These are phyloP conservation scores for Physcomitrellopsis africana DNA, from an alignment of 225 moss, liverwort and hornwort genomes.

Conservation along the genomic window DNA sequence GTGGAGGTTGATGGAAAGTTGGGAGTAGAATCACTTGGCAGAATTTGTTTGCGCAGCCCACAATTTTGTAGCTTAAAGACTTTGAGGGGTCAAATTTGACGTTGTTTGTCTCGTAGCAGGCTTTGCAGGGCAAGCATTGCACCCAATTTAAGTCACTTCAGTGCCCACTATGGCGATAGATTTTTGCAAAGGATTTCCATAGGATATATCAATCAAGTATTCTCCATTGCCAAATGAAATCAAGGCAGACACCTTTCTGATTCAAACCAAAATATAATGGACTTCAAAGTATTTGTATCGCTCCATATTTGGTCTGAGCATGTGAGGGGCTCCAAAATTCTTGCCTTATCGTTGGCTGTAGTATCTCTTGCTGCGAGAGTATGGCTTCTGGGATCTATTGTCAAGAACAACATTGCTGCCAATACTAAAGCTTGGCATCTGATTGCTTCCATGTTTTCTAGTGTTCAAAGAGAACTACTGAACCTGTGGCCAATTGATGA, in stretches of 20 bases:
- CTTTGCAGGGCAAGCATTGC: constrained; percentile 51
- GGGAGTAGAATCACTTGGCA: constrained; percentile 47
- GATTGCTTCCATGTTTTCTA: constrained; percentile 25
- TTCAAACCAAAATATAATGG: too few species aligned
- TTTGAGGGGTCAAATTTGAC: constrained; percentile 51
- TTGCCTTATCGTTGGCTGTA: constrained; percentile 38
- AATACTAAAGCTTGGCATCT: constrained; percentile 12
- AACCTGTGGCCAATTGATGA: too few species aligned
- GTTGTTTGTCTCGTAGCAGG: constrained; percentile 36
- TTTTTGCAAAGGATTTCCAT: constrained; percentile 47
- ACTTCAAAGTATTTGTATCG: too few species aligned
- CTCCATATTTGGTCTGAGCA: too few species aligned
- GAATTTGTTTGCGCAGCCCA: constrained; percentile 34
- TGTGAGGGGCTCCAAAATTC: constrained; percentile 6
- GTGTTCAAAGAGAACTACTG: too few species aligned
- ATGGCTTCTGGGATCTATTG: constrained; percentile 15
- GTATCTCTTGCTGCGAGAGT: constrained; percentile 36
- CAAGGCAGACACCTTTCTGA: too few species aligned
- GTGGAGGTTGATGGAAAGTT: background rate
- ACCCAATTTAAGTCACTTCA: constrained; percentile 57
- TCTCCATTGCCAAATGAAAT: constrained; percentile 40
- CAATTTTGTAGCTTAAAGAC: constrained; percentile 37
- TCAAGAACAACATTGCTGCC: constrained; percentile 11
- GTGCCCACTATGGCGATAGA: constrained; percentile 47
- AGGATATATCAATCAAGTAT: constrained; percentile 39